Base-by-base conservation (phyloP, 140 eudicot genomes). In the Anethum foeniculum region DNA sequence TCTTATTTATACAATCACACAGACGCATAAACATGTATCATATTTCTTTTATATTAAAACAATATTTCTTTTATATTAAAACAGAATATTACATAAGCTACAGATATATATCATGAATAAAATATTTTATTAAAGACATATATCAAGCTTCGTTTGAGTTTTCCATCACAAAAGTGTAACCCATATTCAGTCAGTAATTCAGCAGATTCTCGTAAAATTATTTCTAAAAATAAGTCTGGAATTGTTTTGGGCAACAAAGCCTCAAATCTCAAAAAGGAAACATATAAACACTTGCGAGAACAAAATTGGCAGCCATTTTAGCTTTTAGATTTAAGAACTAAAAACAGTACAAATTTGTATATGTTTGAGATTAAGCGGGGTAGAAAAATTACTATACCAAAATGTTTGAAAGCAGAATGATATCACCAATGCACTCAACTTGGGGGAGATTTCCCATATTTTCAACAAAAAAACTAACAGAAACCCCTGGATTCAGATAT, bases 361-460 rank as follows among this genome's bases (percentile, higher is more conserved):
- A 58, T 9, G n/a, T 28, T 58, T 58, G 65, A 74, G 48, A 74
- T 23, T 18, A 15, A 34, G 19, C 1, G 41, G 38, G 43, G 54
- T 19, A 25, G 51, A 72, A 49, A 48, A 25, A 16, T 38, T 5
- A 69, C 28, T 44, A 23, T 88, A 92, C 99, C 97, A 86, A 83
- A 77, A 95, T 96, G 2, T 77, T 93, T 51, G 87, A 86, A 74
- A 95, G 87, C 88, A 86, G 86, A 80, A 95, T 84, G 52, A 95
- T 90, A 84, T 95, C 97, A 52, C 97, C 97, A 80, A 80, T 84
- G 62, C 85, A 83, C 84, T 85, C 86, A 77, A 91, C 89, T 21
- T 68, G 75, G 30, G 97, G 99, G 71, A 95, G 97, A 87, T 83
- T 88, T 46, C 84, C 96, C 90, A 90, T 86, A 81, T 81, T 80